These are phyloP conservation scores for Pulveroboletus ravenelii DNA, from an alignment of 768 basidiomycete species.

Conservation along the genomic window DNA sequence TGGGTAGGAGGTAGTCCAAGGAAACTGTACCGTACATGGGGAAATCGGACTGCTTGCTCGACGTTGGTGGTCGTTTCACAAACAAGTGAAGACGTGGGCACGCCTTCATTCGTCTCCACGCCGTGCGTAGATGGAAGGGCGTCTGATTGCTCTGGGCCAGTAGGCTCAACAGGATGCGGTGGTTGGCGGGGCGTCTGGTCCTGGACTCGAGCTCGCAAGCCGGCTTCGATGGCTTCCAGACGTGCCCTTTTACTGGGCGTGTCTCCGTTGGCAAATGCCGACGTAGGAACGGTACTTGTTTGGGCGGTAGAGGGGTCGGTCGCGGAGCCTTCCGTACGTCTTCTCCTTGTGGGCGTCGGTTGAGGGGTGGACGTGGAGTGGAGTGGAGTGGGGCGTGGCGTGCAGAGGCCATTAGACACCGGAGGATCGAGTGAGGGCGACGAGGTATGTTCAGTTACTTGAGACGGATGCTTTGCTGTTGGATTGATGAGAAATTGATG, in stretches of 20 bases:
- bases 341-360: conserved; percentile 6
- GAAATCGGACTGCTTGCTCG: neutral
- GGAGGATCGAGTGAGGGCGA: neutral
- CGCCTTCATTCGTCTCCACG: neutral
- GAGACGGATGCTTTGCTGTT: neutral
- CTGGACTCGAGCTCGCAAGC: conserved; percentile 2
- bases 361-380: neutral
- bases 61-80: neutral
- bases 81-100: neutral
- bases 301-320: neutral
- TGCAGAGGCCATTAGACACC: neutral
- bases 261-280: neutral
- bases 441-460: neutral
- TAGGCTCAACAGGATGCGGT: neutral
- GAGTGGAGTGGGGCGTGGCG: neutral
- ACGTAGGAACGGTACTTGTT: neutral
- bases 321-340: neutral
- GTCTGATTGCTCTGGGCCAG: neutral
- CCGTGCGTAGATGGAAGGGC: conserved; percentile 17
- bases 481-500: neutral
- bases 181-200: neutral
- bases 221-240: conserved; percentile 8
- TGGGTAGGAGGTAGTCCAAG: conserved; percentile 16
- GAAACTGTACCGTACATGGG: conserved; percentile 12
- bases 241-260: conserved; percentile 1